Base-by-base conservation (phyloP, 2,329 filamentous ascomycete genomes). In the Trichoderma atrobrunneum region DNA sequence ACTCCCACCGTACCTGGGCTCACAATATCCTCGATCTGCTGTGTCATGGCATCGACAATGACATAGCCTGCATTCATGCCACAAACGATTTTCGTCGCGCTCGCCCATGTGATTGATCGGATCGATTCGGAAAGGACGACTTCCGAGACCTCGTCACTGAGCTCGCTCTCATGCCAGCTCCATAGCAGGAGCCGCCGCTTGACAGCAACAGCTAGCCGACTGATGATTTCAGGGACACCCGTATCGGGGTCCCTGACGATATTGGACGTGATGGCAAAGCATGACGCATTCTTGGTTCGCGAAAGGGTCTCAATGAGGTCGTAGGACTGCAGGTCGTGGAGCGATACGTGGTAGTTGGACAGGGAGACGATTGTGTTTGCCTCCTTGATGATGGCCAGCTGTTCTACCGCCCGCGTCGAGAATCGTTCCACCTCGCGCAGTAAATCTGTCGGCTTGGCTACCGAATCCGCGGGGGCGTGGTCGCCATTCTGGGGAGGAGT, bases 111-210 rank as follows among this genome's bases (percentile, higher is more conserved):
- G 74, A 98, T 85, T 16, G 92, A 95, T 78, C 96, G 93, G 74
- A 98, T 93, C 26, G 92, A 90, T 78, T 95, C 95, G 39, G 93
- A 86, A 59, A 98, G 86, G 1, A 90, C 89, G 48, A 98, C 89
- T 82, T 98, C 96, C 32, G 85, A 85, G 0, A 91, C 89, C 39
- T 96, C 90, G 4, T 88, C 86, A 62, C 88, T 88, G 56, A 98
- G 86, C 83, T 98, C 96, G 85, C 94, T 96, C 80, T 97, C 95
- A 77, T 96, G 92, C 96, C 97, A 99, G 78, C 91, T 93, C 95
- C 96, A 99, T 70, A 98, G 83, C 73, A 98, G 81, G 67, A 99
- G 86, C 77, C 93, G 93, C 78, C 96, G 87, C 86, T 98, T 98
- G 39, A 98, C 93, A 5, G 94, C 94, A 12, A 99, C 95, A 7